Evolutionary conservation across 2,329 filamentous ascomycete species (phyloP).

Genomic region (Cordyceps cateniannulata): DNA sequence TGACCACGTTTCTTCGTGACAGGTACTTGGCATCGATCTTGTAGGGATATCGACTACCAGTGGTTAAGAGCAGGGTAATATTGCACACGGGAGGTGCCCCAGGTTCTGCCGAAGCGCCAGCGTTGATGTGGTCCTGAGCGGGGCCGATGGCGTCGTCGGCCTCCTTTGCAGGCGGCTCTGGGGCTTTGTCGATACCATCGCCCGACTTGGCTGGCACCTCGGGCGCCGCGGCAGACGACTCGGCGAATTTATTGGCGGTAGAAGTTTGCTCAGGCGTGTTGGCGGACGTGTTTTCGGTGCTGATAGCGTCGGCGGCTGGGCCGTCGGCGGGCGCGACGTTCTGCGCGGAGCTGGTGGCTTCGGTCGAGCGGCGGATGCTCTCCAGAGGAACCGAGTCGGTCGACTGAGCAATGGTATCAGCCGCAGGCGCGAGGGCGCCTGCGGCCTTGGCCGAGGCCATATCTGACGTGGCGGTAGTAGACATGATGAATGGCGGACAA

Average conservation of each 20-base stretch:
- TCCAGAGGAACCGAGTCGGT: constrained; percentile 5
- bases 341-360: constrained; percentile 8
- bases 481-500: constrained; percentile 2
- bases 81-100: constrained; percentile 46
- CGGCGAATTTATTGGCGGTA: constrained; percentile 8
- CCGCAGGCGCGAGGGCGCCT: background rate
- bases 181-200: constrained; percentile 21
- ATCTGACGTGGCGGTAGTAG: background rate
- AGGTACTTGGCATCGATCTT: constrained; percentile 85
- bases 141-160: constrained; percentile 35
- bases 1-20: constrained; percentile 68
- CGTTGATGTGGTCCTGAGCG: constrained; percentile 35
- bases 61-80: constrained; percentile 79
- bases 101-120: constrained; percentile 23
- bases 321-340: constrained; percentile 6
- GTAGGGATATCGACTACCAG: constrained; percentile 79
- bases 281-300: background rate
- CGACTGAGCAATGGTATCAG: background rate
- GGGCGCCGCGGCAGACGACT: constrained; percentile 16
- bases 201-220: constrained; percentile 22
- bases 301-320: background rate
- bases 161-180: constrained; percentile 25
- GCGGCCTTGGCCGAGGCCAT: background rate
- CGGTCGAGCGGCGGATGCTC: constrained; percentile 9
- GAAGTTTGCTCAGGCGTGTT: background rate